Conservation (phyloP, 1,284 basidiomycete species). For the Rugosomyces carneus region DNA sequence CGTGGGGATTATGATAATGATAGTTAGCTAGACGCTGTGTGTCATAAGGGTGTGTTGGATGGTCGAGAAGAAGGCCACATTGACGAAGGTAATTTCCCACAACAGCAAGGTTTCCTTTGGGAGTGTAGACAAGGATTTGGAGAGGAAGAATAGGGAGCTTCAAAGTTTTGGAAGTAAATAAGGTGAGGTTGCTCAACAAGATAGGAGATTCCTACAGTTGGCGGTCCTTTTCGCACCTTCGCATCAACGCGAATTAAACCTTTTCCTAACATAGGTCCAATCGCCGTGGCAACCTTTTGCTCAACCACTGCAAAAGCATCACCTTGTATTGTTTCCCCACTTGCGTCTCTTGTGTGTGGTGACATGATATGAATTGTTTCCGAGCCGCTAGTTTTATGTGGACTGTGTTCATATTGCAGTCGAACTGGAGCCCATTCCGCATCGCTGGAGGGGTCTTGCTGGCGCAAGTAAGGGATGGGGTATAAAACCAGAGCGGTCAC, state of each 20-base stretch:
- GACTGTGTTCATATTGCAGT: slow-evolving; percentile 64
- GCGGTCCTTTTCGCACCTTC: slow-evolving; percentile 58
- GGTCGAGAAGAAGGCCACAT: slow-evolving; percentile 70
- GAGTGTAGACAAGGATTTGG: slow-evolving; percentile 86
- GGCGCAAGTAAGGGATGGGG: slow-evolving; percentile 67
- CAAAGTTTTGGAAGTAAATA: slow-evolving; percentile 13
- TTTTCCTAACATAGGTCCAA: slow-evolving; percentile 78
- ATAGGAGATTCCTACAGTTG: slow-evolving; percentile 45
- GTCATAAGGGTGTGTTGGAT: slow-evolving; percentile 63
- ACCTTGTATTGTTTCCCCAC: slow-evolving; percentile 46
- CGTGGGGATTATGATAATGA: slow-evolving; percentile 87
- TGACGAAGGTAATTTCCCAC: slow-evolving; percentile 73
- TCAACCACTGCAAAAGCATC: slow-evolving; percentile 85
- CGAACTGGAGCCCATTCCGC: slow-evolving; percentile 75
- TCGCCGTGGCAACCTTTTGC: slow-evolving; percentile 67
- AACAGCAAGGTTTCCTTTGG: slow-evolving; percentile 82
- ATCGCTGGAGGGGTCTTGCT: slow-evolving; percentile 39
- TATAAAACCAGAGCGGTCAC: slow-evolving; percentile 84
- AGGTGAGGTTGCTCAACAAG: slow-evolving; percentile 3
- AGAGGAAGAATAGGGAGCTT: slow-evolving; percentile 78
- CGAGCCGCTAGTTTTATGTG: slow-evolving; percentile 46
- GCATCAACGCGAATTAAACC: slow-evolving; percentile 84
- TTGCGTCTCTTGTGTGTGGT: slow-evolving; percentile 43
- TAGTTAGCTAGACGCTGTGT: slow-evolving; percentile 52
- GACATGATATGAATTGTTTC: slow-evolving; percentile 82